A percentile compares a stretch with the other conserved stretches of the same genome.
These are phyloP conservation scores for Strigomonas culicis DNA, from an alignment of 208 protist genomes.

Conservation along the genomic window DNA sequence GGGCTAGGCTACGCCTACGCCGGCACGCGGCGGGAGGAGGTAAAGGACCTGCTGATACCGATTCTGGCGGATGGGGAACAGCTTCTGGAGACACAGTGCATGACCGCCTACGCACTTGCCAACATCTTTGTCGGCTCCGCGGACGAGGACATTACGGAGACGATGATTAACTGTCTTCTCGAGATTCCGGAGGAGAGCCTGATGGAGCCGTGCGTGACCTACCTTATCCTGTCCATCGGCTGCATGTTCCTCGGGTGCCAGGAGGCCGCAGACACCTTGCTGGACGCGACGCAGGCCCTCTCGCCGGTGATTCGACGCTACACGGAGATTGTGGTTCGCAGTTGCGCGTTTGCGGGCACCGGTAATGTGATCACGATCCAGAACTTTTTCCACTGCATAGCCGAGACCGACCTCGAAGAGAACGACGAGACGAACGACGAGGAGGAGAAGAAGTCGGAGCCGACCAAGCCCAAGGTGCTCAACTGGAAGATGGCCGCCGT, in stretches of 20 bases:
- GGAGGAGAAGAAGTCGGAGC: slow-evolving; percentile 9
- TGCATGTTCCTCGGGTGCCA: slow-evolving; percentile 95
- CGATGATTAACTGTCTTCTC: slow-evolving; percentile 92
- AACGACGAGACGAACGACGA: slow-evolving; percentile 24
- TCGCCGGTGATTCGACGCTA: slow-evolving; percentile 83
- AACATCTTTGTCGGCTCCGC: slow-evolving; percentile 95
- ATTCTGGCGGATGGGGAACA: slow-evolving; percentile 91
- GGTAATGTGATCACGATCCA: slow-evolving; percentile 99
- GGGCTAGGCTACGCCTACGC: slow-evolving; percentile 98
- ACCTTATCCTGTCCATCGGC: slow-evolving; percentile 93
- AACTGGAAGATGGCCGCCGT: slow-evolving; percentile 94
- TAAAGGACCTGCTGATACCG: slow-evolving; percentile 94
- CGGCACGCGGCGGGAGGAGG: slow-evolving; percentile 91
- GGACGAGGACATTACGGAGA: slow-evolving; percentile 94
- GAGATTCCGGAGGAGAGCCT: slow-evolving; percentile 69
- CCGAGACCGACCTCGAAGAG: slow-evolving; percentile 85
- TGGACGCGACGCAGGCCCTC: slow-evolving; percentile 90
- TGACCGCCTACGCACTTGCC: slow-evolving; percentile 95
- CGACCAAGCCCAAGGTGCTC: slow-evolving; percentile 31
- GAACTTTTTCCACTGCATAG: slow-evolving; percentile 94
- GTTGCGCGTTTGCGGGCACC: slow-evolving; percentile 98
- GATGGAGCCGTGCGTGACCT: slow-evolving; percentile 77
- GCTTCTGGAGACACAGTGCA: slow-evolving; percentile 90
- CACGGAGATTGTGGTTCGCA: slow-evolving; percentile 92
- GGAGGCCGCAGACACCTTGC: slow-evolving; percentile 89